phyloP scores from a whole-genome alignment of 2,329 filamentous ascomycete genomes.

The Penicillium rolfsii region DNA sequence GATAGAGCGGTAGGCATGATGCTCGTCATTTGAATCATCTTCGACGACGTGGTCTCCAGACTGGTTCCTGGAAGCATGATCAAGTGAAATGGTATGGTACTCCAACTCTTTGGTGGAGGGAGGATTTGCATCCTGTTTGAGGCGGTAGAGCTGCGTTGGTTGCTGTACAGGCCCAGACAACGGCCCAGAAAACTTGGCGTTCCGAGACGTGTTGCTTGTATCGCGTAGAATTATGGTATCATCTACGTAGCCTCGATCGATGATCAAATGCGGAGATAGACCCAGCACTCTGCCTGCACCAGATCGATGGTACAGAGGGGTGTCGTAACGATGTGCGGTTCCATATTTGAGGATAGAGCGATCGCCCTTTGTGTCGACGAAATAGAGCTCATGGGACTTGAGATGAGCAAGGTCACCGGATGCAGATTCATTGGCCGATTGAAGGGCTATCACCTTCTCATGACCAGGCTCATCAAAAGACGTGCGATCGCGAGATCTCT shows the following conservation, averaged over 20 bases:
- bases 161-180: constrained; percentile 34
- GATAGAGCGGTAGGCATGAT: constrained; percentile 67
- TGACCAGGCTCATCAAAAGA: background rate
- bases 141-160: constrained; percentile 30
- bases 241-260: constrained; percentile 64
- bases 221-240: constrained; percentile 24
- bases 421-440: background rate
- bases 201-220: constrained; percentile 37
- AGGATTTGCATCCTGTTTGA: constrained; percentile 27
- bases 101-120: constrained; percentile 27
- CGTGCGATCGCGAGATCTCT: background rate
- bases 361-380: constrained; percentile 77
- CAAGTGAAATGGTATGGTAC: constrained; percentile 41
- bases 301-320: constrained; percentile 71
- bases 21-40: constrained; percentile 52
- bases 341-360: constrained; percentile 74
- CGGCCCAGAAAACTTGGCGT: constrained; percentile 47
- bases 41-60: constrained; percentile 41
- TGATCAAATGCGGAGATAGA: constrained; percentile 57
- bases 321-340: constrained; percentile 68
- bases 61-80: constrained; percentile 38
- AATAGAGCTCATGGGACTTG: constrained; percentile 50
- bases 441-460: background rate
- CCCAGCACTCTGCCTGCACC: constrained; percentile 75
- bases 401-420: background rate